Conservation (phyloP, 2,329 filamentous ascomycete species). For the Aspergillus sclerotialis region DNA sequence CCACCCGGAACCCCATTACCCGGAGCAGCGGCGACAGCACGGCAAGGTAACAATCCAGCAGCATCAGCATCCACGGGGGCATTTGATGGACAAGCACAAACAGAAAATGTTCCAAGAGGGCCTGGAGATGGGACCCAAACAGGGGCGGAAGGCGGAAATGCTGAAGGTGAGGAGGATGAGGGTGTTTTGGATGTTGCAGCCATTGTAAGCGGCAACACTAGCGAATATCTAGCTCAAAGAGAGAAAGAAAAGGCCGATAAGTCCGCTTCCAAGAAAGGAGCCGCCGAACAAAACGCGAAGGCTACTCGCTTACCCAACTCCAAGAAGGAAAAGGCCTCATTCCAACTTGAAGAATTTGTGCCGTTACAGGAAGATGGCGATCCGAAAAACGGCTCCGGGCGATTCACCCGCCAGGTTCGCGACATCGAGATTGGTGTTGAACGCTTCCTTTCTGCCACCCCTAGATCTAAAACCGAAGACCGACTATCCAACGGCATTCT, state of each 20-base stretch:
- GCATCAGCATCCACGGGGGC: constrained; percentile 51
- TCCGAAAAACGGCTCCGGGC: constrained; percentile 41
- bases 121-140: constrained; percentile 51
- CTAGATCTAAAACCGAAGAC: constrained; percentile 24
- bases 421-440: constrained; percentile 59
- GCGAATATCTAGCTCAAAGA: constrained; percentile 55
- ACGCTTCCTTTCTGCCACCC: constrained; percentile 52
- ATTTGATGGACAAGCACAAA: constrained; percentile 32
- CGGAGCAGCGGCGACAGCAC: constrained; percentile 36
- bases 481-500: constrained; percentile 56
- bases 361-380: constrained; percentile 48
- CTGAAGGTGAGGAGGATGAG: constrained; percentile 51
- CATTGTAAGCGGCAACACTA: constrained; percentile 59
- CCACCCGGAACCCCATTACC: constrained; percentile 49
- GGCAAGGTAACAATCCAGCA: constrained; percentile 45
- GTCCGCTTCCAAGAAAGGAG: constrained; percentile 46
- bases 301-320: constrained; percentile 51
- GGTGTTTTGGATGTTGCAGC: constrained; percentile 59
- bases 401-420: constrained; percentile 44
- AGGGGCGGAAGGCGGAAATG: constrained; percentile 42
- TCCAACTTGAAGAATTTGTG: constrained; percentile 55
- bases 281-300: constrained; percentile 40
- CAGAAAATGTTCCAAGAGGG: constrained; percentile 41
- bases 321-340: constrained; percentile 52
- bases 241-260: constrained; percentile 58